Percentiles rank a stretch among this genome's conserved stretches.
These are phyloP conservation scores for Mucor irregularis DNA, from an alignment of 371 early-diverging fungal genomes.

Conservation along the genomic window DNA sequence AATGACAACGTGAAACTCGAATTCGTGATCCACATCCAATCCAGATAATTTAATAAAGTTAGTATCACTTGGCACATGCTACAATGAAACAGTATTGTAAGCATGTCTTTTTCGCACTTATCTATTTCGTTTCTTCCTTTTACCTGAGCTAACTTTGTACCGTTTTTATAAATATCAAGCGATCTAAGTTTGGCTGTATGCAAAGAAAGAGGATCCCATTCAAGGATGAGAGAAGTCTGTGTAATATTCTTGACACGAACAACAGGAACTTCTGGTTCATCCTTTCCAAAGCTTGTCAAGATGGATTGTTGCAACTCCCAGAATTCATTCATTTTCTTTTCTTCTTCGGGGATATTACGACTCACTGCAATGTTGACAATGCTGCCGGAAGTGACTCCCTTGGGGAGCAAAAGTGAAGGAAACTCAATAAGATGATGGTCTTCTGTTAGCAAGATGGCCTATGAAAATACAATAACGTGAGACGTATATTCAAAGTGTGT, in stretches of 20 bases:
- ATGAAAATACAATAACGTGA: neutral
- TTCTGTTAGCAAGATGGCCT: conserved; percentile 90
- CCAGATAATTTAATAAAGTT: conserved; percentile 83
- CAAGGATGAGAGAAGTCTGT: conserved; percentile 86
- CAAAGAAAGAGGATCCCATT: conserved; percentile 87
- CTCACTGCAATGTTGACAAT: conserved; percentile 92
- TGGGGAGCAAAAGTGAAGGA: conserved; percentile 93
- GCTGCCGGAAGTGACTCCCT: conserved; percentile 90
- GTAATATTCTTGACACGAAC: conserved; percentile 79
- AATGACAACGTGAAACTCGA: conserved; percentile 82
- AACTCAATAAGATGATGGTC: conserved; percentile 98
- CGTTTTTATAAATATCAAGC: conserved; percentile 86
- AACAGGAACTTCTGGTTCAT: conserved; percentile 76
- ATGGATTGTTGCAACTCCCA: conserved; percentile 85
- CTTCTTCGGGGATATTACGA: conserved; percentile 85
- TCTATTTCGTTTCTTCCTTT: conserved; percentile 10
- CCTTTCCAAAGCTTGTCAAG: conserved; percentile 73
- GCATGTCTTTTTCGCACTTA: neutral
- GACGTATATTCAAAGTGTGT: neutral
- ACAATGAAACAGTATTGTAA: neutral
- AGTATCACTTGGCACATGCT: conserved; percentile 58
- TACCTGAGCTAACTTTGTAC: conserved; percentile 52
- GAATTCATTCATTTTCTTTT: conserved; percentile 78
- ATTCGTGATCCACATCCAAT: conserved; percentile 85
- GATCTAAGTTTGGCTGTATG: conserved; percentile 79